phyloP scores from a whole-genome alignment of 2,329 filamentous ascomycete genomes.

The Fusarium floridanum region DNA sequence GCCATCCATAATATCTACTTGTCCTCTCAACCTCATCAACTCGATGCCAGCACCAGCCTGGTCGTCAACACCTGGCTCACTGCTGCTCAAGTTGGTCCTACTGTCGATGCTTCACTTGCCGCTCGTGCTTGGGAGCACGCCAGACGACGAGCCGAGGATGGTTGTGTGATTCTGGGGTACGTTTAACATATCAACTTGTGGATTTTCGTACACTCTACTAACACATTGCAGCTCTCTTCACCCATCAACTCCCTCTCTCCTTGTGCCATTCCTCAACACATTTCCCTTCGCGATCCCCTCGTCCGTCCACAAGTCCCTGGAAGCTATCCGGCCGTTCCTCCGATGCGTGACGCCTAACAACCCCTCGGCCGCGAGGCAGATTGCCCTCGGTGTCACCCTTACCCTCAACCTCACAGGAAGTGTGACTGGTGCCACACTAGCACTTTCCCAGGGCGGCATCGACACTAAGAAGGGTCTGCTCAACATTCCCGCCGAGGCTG shows the following conservation, averaged over 20 bases:
- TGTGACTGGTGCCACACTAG: conserved; percentile 79
- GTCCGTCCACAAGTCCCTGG: conserved; percentile 81
- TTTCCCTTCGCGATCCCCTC: conserved; percentile 84
- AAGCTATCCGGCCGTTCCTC: conserved; percentile 87
- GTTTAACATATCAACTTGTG: conserved; percentile 46
- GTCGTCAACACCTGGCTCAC: conserved; percentile 97
- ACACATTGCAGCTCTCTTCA: conserved; percentile 80
- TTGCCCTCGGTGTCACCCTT: conserved; percentile 83
- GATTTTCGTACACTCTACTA: conserved; percentile 12
- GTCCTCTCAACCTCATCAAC: conserved; percentile 82
- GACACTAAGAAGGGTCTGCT: conserved; percentile 86
- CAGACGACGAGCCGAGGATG: conserved; percentile 92
- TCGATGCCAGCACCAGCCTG: conserved; percentile 91
- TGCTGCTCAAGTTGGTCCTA: conserved; percentile 77
- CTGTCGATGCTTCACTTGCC: conserved; percentile 83
- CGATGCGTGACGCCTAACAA: conserved; percentile 90
- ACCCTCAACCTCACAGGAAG: conserved; percentile 86
- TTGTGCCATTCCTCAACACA: conserved; percentile 83
- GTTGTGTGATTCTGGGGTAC: conserved; percentile 90
- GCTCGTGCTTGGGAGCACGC: conserved; percentile 96
- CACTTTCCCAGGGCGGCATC: conserved; percentile 88
- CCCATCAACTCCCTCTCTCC: conserved; percentile 85
- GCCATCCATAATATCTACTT: conserved; percentile 91
- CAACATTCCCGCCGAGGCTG: conserved; percentile 81
- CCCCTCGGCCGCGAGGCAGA: conserved; percentile 84